phyloP scores from a whole-genome alignment of 148 eudicot genomes.

The Rhododendron williamsianum region DNA sequence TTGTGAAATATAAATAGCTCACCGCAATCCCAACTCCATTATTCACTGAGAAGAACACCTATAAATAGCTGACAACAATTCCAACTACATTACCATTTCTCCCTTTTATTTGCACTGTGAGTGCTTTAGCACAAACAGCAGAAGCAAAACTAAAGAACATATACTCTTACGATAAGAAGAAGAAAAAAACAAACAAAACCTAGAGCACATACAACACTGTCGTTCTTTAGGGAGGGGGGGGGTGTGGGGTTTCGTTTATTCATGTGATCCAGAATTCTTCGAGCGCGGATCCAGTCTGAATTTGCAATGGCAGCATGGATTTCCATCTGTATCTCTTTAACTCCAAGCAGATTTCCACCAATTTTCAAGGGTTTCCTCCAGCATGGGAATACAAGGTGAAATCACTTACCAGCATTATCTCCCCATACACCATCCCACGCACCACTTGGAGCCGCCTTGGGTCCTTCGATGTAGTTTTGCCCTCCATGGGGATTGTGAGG shows the following conservation, averaged over 20 bases:
- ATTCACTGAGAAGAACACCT: not conserved
- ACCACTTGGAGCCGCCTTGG: slow-evolving; percentile 59
- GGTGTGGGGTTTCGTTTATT: not conserved
- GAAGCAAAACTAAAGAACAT: not conserved
- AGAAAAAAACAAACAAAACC: not conserved
- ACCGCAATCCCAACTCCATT: not conserved
- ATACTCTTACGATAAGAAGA: not conserved
- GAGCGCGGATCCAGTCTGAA: not conserved
- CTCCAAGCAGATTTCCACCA: not conserved
- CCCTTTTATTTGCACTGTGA: not conserved
- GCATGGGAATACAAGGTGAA: not conserved
- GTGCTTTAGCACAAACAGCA: not conserved
- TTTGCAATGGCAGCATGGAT: not conserved
- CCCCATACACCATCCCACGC: slow-evolving; percentile 87
- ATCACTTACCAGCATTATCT: slow-evolving; percentile 21
- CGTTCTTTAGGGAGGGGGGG: not conserved
- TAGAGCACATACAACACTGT: not conserved
- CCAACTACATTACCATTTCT: not conserved
- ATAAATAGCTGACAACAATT: not conserved
- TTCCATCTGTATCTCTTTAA: not conserved
- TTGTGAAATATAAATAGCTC: not conserved
- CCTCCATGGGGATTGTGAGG: slow-evolving; percentile 38
- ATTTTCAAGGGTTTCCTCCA: not conserved
- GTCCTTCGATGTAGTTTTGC: slow-evolving; percentile 50
- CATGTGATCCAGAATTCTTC: not conserved